These are phyloP conservation scores for Candida qinlingensis DNA, from an alignment of 805 yeast genomes.

Conservation along the genomic window DNA sequence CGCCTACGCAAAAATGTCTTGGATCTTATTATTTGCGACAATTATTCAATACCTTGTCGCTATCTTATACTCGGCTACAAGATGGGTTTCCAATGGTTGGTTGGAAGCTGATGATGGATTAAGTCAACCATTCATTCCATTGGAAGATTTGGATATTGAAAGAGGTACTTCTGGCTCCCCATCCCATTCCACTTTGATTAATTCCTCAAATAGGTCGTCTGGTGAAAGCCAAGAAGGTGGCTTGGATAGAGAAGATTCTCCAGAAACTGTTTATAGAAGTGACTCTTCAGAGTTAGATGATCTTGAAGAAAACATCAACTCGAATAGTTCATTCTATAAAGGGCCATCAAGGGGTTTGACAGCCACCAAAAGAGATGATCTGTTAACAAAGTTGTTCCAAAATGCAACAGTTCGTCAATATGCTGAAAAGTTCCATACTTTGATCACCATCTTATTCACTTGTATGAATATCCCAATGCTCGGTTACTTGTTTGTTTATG, in stretches of 20 bases:
- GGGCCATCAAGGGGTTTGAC: background rate
- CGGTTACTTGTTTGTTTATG: slow-evolving; percentile 50
- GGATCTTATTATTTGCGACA: slow-evolving; percentile 50
- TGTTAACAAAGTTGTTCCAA: slow-evolving; percentile 32
- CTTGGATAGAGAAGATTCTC: slow-evolving; percentile 7
- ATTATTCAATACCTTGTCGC: slow-evolving; percentile 52
- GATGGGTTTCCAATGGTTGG: slow-evolving; percentile 33
- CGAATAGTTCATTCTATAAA: background rate
- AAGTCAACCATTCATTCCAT: slow-evolving; percentile 24
- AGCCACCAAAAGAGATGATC: slow-evolving; percentile 27
- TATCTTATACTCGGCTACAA: slow-evolving; percentile 40
- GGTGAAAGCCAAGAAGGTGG: slow-evolving; percentile 6
- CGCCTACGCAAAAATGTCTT: slow-evolving; percentile 63
- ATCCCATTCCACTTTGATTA: slow-evolving; percentile 22
- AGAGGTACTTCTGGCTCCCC: slow-evolving; percentile 14
- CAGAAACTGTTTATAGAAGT: slow-evolving; percentile 16
- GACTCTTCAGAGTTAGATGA: slow-evolving; percentile 22
- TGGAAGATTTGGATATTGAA: slow-evolving; percentile 26
- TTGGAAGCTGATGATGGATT: slow-evolving; percentile 10
- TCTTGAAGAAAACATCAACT: slow-evolving; percentile 5
- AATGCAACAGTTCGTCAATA: slow-evolving; percentile 19
- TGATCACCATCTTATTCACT: slow-evolving; percentile 36
- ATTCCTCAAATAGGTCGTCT: slow-evolving; percentile 7
- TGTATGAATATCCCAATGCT: slow-evolving; percentile 62
- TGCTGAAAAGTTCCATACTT: slow-evolving; percentile 20